Percentiles rank a stretch among this genome's conserved stretches.
phyloP scores from a whole-genome alignment of 179 eudicot genomes.

The Drosera spatulata region DNA sequence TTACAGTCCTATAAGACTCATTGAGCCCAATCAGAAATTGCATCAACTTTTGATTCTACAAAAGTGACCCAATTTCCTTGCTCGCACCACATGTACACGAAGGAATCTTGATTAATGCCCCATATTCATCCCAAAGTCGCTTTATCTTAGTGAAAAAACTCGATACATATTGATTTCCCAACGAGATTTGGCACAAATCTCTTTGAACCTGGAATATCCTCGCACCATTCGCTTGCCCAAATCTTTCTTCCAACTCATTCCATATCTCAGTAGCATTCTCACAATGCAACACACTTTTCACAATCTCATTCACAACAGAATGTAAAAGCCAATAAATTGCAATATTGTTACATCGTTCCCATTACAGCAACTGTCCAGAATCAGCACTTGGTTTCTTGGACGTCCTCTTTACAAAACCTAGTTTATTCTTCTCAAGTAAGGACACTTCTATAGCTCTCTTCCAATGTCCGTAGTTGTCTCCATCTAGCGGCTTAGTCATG shows the following conservation, averaged over 20 bases:
- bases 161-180: too few relatives aligned
- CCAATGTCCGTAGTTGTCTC: too few relatives aligned
- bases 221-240: not conserved
- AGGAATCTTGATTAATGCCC: not conserved
- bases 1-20: not conserved
- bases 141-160: too few relatives aligned
- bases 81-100: not conserved
- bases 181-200: too few relatives aligned
- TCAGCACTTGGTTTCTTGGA: not conserved
- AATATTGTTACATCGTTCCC: not conserved
- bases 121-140: too few relatives aligned
- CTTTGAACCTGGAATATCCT: too few relatives aligned
- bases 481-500: not conserved
- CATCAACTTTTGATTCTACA: not conserved
- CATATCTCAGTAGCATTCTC: not conserved
- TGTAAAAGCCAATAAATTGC: conserved; percentile 1
- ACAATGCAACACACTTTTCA: not conserved
- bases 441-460: not conserved
- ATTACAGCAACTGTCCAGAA: not conserved
- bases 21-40: too few relatives aligned
- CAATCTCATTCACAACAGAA: not conserved
- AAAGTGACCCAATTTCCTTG: not conserved
- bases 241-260: not conserved
- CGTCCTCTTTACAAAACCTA: not conserved
- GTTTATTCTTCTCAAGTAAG: not conserved